Conservation (phyloP, 768 basidiomycete genomes). For the Tubosaeta brunneosetosa region DNA sequence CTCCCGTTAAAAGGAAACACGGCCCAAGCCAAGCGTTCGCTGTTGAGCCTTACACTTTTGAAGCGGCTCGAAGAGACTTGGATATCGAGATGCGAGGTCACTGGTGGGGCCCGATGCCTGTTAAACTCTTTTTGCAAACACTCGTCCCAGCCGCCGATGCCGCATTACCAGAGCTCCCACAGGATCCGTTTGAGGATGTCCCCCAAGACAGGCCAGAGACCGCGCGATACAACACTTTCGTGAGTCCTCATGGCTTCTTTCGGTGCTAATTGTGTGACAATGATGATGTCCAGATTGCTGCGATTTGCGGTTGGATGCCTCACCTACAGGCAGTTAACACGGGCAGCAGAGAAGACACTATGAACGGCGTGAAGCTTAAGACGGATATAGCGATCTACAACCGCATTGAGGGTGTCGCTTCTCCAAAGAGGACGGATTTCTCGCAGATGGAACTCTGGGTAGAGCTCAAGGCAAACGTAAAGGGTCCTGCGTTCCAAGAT, state of each 20-base stretch:
- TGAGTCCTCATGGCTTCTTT: neutral
- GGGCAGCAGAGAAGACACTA: neutral
- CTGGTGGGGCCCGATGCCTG: neutral
- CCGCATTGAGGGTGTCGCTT: neutral
- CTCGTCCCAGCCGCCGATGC: neutral
- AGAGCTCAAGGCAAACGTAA: neutral
- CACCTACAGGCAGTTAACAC: too few relatives aligned
- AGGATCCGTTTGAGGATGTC: neutral
- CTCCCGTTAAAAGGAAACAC: neutral
- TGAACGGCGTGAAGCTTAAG: neutral
- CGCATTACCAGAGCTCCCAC: neutral
- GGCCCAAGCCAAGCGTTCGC: neutral
- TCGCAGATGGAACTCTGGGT: neutral
- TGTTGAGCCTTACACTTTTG: neutral
- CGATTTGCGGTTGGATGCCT: neutral
- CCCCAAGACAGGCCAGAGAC: neutral
- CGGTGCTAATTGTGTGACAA: neutral
- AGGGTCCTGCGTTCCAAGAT: neutral
- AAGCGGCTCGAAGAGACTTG: neutral
- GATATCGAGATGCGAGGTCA: neutral
- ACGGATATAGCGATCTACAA: neutral
- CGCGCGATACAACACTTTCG: neutral
- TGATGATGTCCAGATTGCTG: neutral
- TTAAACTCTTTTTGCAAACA: neutral
- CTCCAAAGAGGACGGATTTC: neutral